Conservation (phyloP, 805 yeast species). For the Danielozyma ontarioensis region DNA sequence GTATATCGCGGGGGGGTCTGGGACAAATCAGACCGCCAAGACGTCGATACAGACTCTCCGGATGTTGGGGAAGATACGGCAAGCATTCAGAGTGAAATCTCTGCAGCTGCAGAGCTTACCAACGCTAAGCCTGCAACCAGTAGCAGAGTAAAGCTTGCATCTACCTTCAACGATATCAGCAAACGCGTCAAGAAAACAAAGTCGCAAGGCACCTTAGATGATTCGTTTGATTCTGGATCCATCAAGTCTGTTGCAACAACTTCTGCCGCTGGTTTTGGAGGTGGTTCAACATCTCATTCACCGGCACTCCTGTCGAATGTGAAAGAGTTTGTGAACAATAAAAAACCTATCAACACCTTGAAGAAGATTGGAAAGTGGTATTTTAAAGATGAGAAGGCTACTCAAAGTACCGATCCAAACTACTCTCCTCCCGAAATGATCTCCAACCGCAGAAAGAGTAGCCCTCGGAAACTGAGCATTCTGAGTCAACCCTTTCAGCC, state of each 20-base stretch:
- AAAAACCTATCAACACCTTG: slow-evolving; percentile 31
- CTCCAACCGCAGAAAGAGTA: slow-evolving; percentile 22
- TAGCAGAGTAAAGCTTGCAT: slow-evolving; percentile 3
- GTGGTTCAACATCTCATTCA: not conserved
- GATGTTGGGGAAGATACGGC: slow-evolving; percentile 1
- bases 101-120: slow-evolving; percentile 1
- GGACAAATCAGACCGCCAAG: slow-evolving; percentile 44
- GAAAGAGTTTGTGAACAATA: slow-evolving; percentile 2
- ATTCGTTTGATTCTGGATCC: not conserved
- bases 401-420: slow-evolving; percentile 7
- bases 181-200: slow-evolving; percentile 14
- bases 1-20: slow-evolving; percentile 91
- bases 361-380: slow-evolving; percentile 70
- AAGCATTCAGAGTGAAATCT: slow-evolving; percentile 1
- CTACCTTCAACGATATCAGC: slow-evolving; percentile 10
- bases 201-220: slow-evolving; percentile 7
- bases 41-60: slow-evolving; percentile 2
- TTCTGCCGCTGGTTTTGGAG: not conserved
- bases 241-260: not conserved
- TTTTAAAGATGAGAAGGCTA: slow-evolving; percentile 36
- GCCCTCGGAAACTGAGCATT: not conserved
- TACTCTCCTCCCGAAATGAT: slow-evolving; percentile 65
- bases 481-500: too few species aligned
- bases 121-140: slow-evolving; percentile 1
- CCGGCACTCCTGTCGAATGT: not conserved